Percentiles rank a stretch among this genome's conserved stretches.
These are phyloP conservation scores for Acer negundo DNA, from an alignment of 345 rosid genomes.

Conservation along the genomic window DNA sequence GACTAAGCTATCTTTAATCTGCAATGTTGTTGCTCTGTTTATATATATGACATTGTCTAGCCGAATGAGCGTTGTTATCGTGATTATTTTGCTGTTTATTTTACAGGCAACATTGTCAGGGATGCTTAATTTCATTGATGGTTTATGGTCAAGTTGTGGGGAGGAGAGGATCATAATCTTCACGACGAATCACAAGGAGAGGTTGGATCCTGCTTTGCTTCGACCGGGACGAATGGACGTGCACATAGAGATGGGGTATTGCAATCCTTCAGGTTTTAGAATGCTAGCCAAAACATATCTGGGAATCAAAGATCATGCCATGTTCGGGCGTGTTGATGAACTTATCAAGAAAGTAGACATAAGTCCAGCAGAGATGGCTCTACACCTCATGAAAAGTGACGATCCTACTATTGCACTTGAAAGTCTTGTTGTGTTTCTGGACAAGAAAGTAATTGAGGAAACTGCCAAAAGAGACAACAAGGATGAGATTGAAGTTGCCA, in stretches of 20 bases:
- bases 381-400: conserved; percentile 45
- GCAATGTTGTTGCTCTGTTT: neutral
- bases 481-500: neutral
- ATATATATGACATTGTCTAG: no score
- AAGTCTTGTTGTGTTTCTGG: conserved; percentile 35
- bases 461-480: neutral
- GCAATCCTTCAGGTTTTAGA: conserved; percentile 17
- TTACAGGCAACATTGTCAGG: conserved; percentile 27
- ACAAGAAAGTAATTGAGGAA: neutral
- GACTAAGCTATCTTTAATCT: neutral
- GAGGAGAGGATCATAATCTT: conserved; percentile 31
- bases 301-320: conserved; percentile 15
- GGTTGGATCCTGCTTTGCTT: conserved; percentile 26
- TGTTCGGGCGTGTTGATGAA: conserved; percentile 3
- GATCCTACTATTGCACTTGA: conserved; percentile 21
- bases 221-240: conserved; percentile 28
- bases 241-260: conserved; percentile 23
- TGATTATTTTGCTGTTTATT: neutral
- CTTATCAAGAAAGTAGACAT: conserved; percentile 4
- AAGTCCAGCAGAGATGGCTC: conserved; percentile 34
- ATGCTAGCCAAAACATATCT: conserved; percentile 18
- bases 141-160: conserved; percentile 32
- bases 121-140: conserved; percentile 30
- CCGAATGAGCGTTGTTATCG: no score
- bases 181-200: conserved; percentile 25